Percentiles rank a stretch among this genome's conserved stretches.
These are phyloP conservation scores for Spencermartinsiella europaea DNA, from an alignment of 805 yeast genomes.

Conservation along the genomic window DNA sequence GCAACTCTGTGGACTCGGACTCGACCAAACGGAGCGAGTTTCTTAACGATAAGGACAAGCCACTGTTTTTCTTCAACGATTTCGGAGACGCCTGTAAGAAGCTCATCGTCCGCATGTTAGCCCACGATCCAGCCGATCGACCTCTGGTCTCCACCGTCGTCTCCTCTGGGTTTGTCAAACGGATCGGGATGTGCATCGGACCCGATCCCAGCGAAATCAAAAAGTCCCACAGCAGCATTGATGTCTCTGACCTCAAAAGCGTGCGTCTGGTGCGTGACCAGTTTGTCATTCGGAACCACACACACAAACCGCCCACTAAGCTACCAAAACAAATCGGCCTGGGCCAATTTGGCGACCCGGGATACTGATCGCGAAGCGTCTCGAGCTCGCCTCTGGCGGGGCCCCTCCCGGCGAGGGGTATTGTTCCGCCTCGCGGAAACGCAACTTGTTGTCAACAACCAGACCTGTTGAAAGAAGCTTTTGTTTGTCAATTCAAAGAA, in stretches of 20 bases:
- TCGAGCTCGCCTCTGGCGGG: too few species aligned
- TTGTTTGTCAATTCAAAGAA: too few species aligned
- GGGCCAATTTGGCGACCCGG: constrained; percentile 15
- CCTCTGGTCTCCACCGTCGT: constrained; percentile 17
- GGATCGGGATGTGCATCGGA: constrained; percentile 19
- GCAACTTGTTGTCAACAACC: too few species aligned
- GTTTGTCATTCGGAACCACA: constrained; percentile 9
- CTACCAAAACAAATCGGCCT: constrained; percentile 10
- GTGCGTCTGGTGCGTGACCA: constrained; percentile 8
- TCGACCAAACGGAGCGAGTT: background rate
- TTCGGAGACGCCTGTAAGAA: constrained; percentile 21
- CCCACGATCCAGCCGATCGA: constrained; percentile 17
- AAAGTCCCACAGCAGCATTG: constrained; percentile 1
- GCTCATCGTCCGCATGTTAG: constrained; percentile 20
- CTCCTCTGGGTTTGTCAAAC: constrained; percentile 11
- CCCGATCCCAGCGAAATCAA: constrained; percentile 12
- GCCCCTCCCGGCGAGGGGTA: too few species aligned
- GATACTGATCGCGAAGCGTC: constrained; percentile 4
- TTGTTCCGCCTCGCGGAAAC: too few species aligned
- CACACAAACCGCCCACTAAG: constrained; percentile 17
- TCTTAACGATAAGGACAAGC: constrained; percentile 8
- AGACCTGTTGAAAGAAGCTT: too few species aligned
- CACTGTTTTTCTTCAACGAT: constrained; percentile 18
- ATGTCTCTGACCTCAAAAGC: constrained; percentile 7
- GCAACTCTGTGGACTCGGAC: background rate